Evolutionary conservation across 148 eudicot species (phyloP).

Genomic region (Silene latifolia): DNA sequence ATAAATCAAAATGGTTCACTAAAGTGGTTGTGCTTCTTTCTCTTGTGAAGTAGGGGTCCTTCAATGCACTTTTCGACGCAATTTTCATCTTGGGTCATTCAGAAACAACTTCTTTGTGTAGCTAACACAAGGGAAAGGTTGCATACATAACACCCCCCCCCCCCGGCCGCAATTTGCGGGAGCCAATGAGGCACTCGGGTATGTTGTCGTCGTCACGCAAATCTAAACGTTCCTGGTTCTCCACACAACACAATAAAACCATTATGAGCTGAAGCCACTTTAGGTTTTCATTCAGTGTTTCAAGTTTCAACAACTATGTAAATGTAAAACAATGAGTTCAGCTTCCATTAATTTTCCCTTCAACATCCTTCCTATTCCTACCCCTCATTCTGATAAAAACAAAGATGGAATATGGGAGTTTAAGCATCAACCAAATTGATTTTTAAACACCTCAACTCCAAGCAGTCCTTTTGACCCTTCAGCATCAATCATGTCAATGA

Average conservation of each 20-base stretch:
- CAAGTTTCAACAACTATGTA: not conserved
- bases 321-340: not conserved
- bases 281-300: not conserved
- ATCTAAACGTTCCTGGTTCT: too few species aligned
- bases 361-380: not conserved
- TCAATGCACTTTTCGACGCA: too few species aligned
- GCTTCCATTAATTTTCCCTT: not conserved
- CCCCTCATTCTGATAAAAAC: not conserved
- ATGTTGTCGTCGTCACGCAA: too few species aligned
- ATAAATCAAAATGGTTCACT: too few species aligned
- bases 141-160: too few species aligned
- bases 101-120: too few species aligned
- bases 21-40: too few species aligned
- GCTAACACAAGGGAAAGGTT: too few species aligned
- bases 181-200: too few species aligned
- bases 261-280: not conserved
- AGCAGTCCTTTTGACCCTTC: slow-evolving; percentile 84
- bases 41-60: too few species aligned
- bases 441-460: slow-evolving; percentile 54
- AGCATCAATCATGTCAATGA: slow-evolving; percentile 77
- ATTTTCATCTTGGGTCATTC: too few species aligned
- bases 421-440: not conserved
- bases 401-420: not conserved
- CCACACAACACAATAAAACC: too few species aligned
- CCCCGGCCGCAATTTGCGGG: not conserved